Conservation (phyloP, 768 basidiomycete species). For the Mycena pura region DNA sequence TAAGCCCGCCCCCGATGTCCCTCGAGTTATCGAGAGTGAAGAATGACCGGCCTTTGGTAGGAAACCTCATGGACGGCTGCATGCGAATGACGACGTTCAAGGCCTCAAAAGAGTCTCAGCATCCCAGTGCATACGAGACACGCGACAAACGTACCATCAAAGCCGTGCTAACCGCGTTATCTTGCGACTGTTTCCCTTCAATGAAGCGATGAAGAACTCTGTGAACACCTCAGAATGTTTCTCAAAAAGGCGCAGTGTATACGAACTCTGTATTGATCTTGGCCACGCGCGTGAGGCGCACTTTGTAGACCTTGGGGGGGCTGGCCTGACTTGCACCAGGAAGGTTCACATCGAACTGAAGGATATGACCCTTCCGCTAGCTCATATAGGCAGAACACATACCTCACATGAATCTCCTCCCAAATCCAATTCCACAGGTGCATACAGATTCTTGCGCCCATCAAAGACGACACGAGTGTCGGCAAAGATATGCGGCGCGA, state of each 20-base stretch:
- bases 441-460: slow-evolving; percentile 66
- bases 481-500: slow-evolving; percentile 57
- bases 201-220: slow-evolving; percentile 73
- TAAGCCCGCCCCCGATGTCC: slow-evolving; percentile 65
- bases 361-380: background rate
- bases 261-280: slow-evolving; percentile 54
- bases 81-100: slow-evolving; percentile 79
- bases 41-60: slow-evolving; percentile 79
- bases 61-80: slow-evolving; percentile 71
- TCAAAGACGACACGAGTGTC: slow-evolving; percentile 55
- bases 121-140: background rate
- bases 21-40: slow-evolving; percentile 64
- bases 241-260: background rate
- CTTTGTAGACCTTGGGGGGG: slow-evolving; percentile 58
- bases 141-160: slow-evolving; percentile 54
- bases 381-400: background rate
- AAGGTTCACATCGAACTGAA: slow-evolving; percentile 39
- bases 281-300: slow-evolving; percentile 62
- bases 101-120: slow-evolving; percentile 48
- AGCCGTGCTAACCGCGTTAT: slow-evolving; percentile 69
- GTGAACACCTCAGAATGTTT: background rate
- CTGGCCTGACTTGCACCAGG: slow-evolving; percentile 45
- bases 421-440: slow-evolving; percentile 47
- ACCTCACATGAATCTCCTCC: slow-evolving; percentile 45
- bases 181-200: slow-evolving; percentile 66